Conservation (phyloP, 2,329 filamentous ascomycete species). For the Fusarium verticillioides region DNA sequence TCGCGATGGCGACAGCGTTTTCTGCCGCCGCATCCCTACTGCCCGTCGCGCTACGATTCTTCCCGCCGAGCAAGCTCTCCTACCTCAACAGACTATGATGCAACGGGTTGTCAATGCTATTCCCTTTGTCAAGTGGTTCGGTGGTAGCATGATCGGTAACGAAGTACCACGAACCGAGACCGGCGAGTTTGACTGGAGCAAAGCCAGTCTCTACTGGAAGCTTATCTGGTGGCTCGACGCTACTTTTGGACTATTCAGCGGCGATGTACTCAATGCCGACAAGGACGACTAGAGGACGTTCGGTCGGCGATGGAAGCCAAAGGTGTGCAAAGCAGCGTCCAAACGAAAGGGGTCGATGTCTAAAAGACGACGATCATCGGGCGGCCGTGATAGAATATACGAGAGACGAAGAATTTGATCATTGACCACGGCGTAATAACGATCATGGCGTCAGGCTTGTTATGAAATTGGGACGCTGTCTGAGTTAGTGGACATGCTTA, state of each 20-base stretch:
- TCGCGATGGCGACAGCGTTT: slow-evolving; percentile 54
- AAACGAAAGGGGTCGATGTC: not conserved
- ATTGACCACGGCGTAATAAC: slow-evolving; percentile 38
- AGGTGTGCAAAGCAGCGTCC: not conserved
- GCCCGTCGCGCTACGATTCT: slow-evolving; percentile 73
- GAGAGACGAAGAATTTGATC: slow-evolving; percentile 43
- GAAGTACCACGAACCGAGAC: slow-evolving; percentile 77
- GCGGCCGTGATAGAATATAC: slow-evolving; percentile 33
- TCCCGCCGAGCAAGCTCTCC: slow-evolving; percentile 75
- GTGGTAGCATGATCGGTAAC: slow-evolving; percentile 77
- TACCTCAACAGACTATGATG: slow-evolving; percentile 73
- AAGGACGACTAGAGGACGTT: slow-evolving; percentile 63
- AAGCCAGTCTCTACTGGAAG: slow-evolving; percentile 75
- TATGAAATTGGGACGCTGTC: slow-evolving; percentile 25
- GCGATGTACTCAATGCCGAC: slow-evolving; percentile 66
- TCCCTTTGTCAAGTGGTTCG: slow-evolving; percentile 78
- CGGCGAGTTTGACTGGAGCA: slow-evolving; percentile 81
- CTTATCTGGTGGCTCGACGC: slow-evolving; percentile 72
- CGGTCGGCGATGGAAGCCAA: slow-evolving; percentile 19
- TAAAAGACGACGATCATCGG: not conserved
- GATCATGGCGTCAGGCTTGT: slow-evolving; percentile 44
- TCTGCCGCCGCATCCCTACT: slow-evolving; percentile 72
- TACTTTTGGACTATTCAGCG: slow-evolving; percentile 67
- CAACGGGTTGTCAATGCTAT: slow-evolving; percentile 73
- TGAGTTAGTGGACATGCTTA: slow-evolving; percentile 29